phyloP scores from a whole-genome alignment of 495 filamentous ascomycete genomes.

The Trichoderma orchidacearum region DNA sequence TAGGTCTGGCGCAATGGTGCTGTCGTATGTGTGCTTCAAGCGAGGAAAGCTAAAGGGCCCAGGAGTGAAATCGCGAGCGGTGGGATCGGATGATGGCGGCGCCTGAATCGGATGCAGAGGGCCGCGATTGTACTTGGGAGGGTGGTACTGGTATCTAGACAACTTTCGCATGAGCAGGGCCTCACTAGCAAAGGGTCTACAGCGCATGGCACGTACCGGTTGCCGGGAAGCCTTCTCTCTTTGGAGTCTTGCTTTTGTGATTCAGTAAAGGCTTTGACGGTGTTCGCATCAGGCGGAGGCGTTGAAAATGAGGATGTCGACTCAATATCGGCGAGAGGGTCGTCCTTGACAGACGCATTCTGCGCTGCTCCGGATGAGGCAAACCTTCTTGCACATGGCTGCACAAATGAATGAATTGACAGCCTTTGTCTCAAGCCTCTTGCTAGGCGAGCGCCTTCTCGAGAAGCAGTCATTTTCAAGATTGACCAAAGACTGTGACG shows the following conservation, averaged over 20 bases:
- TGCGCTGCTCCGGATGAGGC: background rate
- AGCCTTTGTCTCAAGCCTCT: background rate
- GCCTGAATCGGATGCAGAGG: constrained; percentile 85
- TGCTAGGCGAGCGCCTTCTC: background rate
- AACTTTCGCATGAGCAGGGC: background rate
- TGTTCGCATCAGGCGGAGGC: background rate
- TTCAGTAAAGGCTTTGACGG: background rate
- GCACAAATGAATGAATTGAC: background rate
- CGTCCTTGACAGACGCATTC: background rate
- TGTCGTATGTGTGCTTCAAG: constrained; percentile 78
- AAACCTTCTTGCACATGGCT: background rate
- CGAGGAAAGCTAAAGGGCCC: constrained; percentile 86
- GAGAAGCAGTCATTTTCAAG: background rate
- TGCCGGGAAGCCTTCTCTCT: constrained; percentile 17
- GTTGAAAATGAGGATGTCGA: background rate
- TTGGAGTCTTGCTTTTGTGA: constrained; percentile 20
- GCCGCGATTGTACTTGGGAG: constrained; percentile 87
- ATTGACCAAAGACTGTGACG: background rate
- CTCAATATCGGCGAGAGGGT: background rate
- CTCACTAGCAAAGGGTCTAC: background rate
- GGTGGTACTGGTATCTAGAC: constrained; percentile 78
- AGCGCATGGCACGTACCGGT: constrained; percentile 38
- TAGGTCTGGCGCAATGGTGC: constrained; percentile 78
- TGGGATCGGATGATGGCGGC: constrained; percentile 67
- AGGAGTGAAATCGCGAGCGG: constrained; percentile 78